Evolutionary conservation across 2,329 filamentous ascomycete genomes (phyloP).

Genomic region (Arthroderma sp.): DNA sequence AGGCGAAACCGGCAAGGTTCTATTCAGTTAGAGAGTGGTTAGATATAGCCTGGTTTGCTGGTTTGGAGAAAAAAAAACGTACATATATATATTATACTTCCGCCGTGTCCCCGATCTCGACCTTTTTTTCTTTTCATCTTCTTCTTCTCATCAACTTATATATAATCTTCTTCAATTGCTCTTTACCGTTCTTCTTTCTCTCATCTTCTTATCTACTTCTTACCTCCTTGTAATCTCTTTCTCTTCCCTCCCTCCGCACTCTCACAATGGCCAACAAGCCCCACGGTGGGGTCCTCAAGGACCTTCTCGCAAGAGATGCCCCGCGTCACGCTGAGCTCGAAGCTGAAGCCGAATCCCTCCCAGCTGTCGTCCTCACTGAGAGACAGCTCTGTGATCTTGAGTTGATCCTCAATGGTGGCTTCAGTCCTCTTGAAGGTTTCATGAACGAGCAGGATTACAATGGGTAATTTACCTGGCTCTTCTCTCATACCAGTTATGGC

Average conservation of each 20-base stretch:
- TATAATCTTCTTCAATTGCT: not conserved
- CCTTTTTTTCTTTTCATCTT: too few species aligned
- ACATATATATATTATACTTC: too few species aligned
- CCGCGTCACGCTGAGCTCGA: slow-evolving; percentile 67
- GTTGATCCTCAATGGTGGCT: slow-evolving; percentile 91
- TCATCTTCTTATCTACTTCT: not conserved
- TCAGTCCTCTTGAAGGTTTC: slow-evolving; percentile 96
- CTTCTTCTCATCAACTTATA: too few species aligned
- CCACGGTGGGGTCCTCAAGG: slow-evolving; percentile 92
- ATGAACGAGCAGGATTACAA: slow-evolving; percentile 97
- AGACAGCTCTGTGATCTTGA: slow-evolving; percentile 96
- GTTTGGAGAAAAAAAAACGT: too few species aligned
- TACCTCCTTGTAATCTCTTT: not conserved
- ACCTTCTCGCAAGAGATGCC: slow-evolving; percentile 85
- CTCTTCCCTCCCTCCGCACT: not conserved
- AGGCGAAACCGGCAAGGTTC: too few species aligned
- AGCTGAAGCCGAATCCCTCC: slow-evolving; percentile 73
- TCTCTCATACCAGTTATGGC: not conserved
- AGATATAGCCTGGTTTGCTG: too few species aligned
- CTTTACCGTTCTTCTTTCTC: not conserved
- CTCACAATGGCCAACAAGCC: slow-evolving; percentile 42
- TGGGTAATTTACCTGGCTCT: slow-evolving; percentile 44
- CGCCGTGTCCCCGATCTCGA: too few species aligned
- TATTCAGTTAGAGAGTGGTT: too few species aligned
- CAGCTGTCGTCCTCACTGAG: slow-evolving; percentile 74